Conservation (phyloP, 257 asterid species). For the Solanum chaucha region DNA sequence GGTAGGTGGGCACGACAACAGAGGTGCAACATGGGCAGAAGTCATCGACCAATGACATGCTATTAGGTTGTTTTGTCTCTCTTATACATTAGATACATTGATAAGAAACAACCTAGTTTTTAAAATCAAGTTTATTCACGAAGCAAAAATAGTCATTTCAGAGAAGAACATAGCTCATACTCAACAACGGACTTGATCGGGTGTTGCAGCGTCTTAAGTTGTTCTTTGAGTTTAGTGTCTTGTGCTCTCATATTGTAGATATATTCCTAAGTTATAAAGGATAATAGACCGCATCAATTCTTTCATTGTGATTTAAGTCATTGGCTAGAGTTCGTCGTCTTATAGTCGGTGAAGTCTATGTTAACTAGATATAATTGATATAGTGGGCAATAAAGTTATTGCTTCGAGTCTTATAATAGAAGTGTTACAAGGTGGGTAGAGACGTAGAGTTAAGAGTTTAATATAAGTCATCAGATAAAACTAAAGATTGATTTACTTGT, state of each 20-base stretch:
- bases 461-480: neutral
- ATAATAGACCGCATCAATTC: no score
- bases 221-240: neutral
- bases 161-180: neutral
- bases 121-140: neutral
- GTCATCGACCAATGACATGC: neutral
- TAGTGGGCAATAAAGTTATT: neutral
- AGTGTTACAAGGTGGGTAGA: neutral
- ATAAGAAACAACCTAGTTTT: no score
- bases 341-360: neutral
- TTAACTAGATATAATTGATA: neutral
- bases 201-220: neutral
- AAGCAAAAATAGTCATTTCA: neutral
- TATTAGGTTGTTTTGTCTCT: neutral
- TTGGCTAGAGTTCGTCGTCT: neutral
- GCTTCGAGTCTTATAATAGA: neutral
- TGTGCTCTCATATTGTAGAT: neutral
- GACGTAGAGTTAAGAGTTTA: neutral
- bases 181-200: neutral
- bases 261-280: neutral
- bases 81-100: no score
- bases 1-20: neutral
- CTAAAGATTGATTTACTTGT: neutral
- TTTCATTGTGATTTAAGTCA: neutral
- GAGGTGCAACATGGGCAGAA: neutral